Percentiles rank a stretch among this genome's conserved stretches.
Conservation (phyloP, 2,329 filamentous ascomycete species). For the Xylaria sp. region DNA sequence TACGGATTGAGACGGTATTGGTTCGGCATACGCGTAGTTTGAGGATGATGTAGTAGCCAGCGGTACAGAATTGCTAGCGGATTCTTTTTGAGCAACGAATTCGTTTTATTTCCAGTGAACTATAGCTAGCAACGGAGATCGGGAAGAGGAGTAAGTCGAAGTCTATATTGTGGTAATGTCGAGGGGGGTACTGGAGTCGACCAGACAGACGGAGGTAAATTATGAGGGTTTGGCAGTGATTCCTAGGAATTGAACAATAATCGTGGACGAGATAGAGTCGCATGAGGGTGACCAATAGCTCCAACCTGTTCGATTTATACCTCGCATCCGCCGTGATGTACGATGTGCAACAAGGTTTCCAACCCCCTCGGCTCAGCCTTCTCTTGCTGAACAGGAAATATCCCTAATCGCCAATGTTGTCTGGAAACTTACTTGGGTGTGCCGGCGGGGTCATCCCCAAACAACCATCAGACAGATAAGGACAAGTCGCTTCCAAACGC, state of each 20-base stretch:
- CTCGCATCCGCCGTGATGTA: slow-evolving; percentile 22
- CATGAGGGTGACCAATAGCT: slow-evolving; percentile 26
- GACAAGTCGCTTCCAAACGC: slow-evolving; percentile 36
- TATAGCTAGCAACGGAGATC: neutral
- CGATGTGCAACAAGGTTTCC: slow-evolving; percentile 16
- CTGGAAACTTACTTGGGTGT: slow-evolving; percentile 44
- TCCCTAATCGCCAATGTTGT: slow-evolving; percentile 24
- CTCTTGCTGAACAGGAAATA: slow-evolving; percentile 12
- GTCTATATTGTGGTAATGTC: slow-evolving; percentile 12
- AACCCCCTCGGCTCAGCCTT: slow-evolving; percentile 22
- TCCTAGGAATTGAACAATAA: slow-evolving; percentile 10
- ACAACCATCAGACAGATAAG: slow-evolving; percentile 59
- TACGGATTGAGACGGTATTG: neutral
- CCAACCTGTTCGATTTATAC: slow-evolving; percentile 44
- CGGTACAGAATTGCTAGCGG: neutral
- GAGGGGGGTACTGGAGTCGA: slow-evolving; percentile 2
- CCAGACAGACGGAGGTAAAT: slow-evolving; percentile 11
- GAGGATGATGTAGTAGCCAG: neutral
- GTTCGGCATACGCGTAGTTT: neutral
- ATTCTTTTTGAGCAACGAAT: neutral
- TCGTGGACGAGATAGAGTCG: slow-evolving; percentile 3
- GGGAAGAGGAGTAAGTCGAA: neutral
- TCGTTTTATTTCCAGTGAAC: neutral
- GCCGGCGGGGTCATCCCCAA: slow-evolving; percentile 53
- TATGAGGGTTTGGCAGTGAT: slow-evolving; percentile 1